Evolutionary conservation across 2,329 filamentous ascomycete species (phyloP).

Genomic region (Lecanicillium sp.): DNA sequence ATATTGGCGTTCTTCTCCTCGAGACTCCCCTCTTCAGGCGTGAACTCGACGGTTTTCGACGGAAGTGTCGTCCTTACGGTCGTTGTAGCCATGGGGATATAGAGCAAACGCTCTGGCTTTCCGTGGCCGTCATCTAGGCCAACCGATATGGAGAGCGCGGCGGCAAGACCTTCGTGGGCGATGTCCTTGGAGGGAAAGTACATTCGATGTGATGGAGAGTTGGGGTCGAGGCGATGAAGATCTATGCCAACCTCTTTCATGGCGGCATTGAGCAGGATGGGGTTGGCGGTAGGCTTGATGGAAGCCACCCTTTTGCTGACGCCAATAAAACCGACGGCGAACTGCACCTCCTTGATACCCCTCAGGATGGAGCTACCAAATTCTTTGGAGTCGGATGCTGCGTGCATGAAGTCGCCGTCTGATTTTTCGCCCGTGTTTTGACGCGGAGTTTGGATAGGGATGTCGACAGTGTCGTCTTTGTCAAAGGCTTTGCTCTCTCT

Average conservation of each 20-base stretch:
- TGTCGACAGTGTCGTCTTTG: constrained; percentile 42
- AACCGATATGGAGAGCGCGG: constrained; percentile 85
- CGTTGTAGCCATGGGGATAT: constrained; percentile 95
- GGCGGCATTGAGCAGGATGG: constrained; percentile 75
- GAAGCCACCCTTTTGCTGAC: constrained; percentile 72
- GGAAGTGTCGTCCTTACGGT: constrained; percentile 90
- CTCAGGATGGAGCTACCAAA: constrained; percentile 84
- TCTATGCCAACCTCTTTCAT: constrained; percentile 97
- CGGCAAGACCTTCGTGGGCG: constrained; percentile 87
- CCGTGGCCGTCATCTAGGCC: constrained; percentile 86
- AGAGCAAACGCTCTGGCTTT: constrained; percentile 78
- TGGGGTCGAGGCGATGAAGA: constrained; percentile 81
- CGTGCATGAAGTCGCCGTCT: constrained; percentile 63
- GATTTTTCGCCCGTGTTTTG: constrained; percentile 65
- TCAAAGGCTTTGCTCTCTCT: constrained; percentile 26
- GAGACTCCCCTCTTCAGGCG: constrained; percentile 59
- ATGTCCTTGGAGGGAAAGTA: constrained; percentile 91
- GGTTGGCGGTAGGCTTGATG: constrained; percentile 57
- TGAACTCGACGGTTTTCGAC: constrained; percentile 83
- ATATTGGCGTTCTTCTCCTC: constrained; percentile 93
- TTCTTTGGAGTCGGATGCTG: constrained; percentile 84
- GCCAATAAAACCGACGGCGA: constrained; percentile 85
- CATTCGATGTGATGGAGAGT: constrained; percentile 93
- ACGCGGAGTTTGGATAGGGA: constrained; percentile 64
- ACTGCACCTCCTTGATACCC: constrained; percentile 93